A percentile compares a stretch with the other conserved stretches of the same genome.
These are phyloP conservation scores for Sorghum bicolor DNA, from an alignment of 176 grass and related monocot genomes.

Conservation along the genomic window DNA sequence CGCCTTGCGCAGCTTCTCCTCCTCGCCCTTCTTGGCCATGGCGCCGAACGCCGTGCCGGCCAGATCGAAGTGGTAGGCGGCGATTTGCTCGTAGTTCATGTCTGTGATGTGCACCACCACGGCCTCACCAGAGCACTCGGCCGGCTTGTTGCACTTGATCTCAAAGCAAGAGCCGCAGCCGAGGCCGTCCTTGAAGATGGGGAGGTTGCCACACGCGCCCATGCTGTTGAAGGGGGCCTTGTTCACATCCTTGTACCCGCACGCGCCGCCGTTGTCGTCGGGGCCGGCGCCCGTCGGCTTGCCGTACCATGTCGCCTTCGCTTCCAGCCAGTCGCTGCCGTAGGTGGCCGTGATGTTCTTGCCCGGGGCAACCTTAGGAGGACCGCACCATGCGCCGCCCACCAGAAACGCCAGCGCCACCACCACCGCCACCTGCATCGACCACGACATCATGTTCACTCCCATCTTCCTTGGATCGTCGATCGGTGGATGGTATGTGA, in stretches of 20 bases:
- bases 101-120: constrained; percentile 36
- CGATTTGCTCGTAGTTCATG: constrained; percentile 35
- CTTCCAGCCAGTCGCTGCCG: constrained; percentile 22
- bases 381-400: background rate
- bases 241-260: constrained; percentile 54
- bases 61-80: constrained; percentile 52
- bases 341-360: constrained; percentile 9
- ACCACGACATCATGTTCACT: no score
- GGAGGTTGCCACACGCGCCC: constrained; percentile 44
- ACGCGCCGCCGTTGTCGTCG: constrained; percentile 48
- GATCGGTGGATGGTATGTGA: no score
- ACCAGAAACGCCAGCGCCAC: background rate
- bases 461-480: no score
- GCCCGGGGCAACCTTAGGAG: background rate
- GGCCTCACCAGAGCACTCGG: constrained; percentile 34
- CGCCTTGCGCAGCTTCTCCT: constrained; percentile 48
- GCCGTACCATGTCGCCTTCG: constrained; percentile 56
- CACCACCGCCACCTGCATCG: background rate
- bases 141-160: constrained; percentile 36
- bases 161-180: constrained; percentile 54
- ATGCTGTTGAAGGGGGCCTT: constrained; percentile 44
- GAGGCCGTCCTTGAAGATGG: constrained; percentile 41
- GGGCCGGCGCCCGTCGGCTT: constrained; percentile 35
- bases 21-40: constrained; percentile 41
- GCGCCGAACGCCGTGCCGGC: constrained; percentile 45